Evolutionary conservation across 768 basidiomycete genomes (phyloP).

Genomic region (Pleurotus salmoneostramineus): DNA sequence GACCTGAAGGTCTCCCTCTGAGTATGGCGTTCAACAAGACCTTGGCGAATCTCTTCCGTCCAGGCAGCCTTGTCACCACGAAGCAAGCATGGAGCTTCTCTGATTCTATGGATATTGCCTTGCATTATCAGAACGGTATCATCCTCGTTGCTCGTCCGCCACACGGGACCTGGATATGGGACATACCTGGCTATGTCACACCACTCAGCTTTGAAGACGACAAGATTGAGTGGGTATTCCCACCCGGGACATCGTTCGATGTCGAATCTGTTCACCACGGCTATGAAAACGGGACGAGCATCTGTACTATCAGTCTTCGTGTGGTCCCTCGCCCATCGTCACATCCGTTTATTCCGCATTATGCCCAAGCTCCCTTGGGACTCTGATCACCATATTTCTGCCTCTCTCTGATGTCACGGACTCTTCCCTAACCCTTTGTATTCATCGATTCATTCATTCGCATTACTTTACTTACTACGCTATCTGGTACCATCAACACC

Average conservation of each 20-base stretch:
- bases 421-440: too few species aligned
- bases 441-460: too few species aligned
- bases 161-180: background rate
- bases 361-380: too few species aligned
- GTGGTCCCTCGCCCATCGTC: background rate
- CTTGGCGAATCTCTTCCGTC: background rate
- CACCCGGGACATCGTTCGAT: background rate
- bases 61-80: conserved; percentile 3
- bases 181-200: background rate
- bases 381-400: too few species aligned
- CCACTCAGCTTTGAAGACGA: background rate
- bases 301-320: background rate
- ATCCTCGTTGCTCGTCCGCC: conserved; percentile 8
- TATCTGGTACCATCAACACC: too few species aligned
- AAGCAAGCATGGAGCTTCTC: conserved; percentile 14
- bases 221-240: conserved; percentile 1
- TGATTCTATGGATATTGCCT: conserved; percentile 3
- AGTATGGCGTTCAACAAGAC: background rate
- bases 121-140: conserved; percentile 13
- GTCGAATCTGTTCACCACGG: background rate
- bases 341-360: too few species aligned
- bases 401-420: too few species aligned
- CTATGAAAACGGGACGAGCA: background rate
- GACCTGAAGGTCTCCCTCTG: background rate
- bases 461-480: too few species aligned